Evolutionary conservation across 495 filamentous ascomycete genomes (phyloP), one percentile per base, ranked within the genome.

Genomic region (Lentithecium fluviatile): DNA sequence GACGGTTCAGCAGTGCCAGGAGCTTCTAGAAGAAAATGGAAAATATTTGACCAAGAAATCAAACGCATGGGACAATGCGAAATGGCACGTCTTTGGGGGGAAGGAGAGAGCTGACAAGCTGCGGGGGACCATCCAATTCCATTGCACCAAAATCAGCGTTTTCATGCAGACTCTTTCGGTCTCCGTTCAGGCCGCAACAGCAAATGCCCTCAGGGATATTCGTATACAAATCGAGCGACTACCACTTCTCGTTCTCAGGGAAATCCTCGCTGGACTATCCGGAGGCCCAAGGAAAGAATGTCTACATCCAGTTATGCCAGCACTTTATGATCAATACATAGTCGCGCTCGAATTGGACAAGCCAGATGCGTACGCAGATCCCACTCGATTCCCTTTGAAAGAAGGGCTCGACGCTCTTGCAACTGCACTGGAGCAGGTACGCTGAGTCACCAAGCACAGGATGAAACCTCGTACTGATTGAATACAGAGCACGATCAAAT

Each of bases 51-150:
- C 42, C 3, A 45, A 45, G 13, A 45, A 15, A 3, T 17, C 42
- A 21, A 45, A 45, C 42, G 42, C 42, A 17, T 45, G 42, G 42
- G 42, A 45, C 42, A 45, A 45, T 45, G 42, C 42, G 13, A 45
- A 45, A 15, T 45, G 42, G 42, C 42, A 45, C 20, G 6, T 45
- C 3, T 45, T 45, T 12, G 20, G 42, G 15, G 42, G 42, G 20
- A 45, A 45, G 20, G 42, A 45, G 20, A 17, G 42, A 21, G 42
- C 42, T 17, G 42, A 45, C 13, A 4, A 45, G 13, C 42, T 45
- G 42, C 42, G 42, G 13, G 42, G 4, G 42, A 6, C 3, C 42
- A 45, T 45, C 13, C 42, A 45, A 21, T 45, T 45, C 13, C 42
- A 45, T 21, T 45, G 4, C 20, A 45, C 42, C 42, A 45, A 45